Evolutionary conservation across 2,329 filamentous ascomycete species (phyloP), one percentile per base, ranked within the genome.

Genomic region (Raffaelea ambrosiae): DNA sequence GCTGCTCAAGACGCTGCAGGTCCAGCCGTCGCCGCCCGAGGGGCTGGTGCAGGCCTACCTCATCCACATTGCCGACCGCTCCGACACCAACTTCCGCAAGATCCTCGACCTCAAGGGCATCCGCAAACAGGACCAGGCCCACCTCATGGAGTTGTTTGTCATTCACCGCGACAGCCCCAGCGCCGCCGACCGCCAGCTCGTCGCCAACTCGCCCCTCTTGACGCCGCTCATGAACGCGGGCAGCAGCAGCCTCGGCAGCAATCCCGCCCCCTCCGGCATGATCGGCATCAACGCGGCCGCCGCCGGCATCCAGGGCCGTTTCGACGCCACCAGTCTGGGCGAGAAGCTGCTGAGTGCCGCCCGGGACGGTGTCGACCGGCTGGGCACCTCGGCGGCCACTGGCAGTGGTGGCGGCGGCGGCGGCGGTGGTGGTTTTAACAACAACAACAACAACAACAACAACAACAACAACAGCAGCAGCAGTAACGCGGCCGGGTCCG

Each of bases 31-130:
- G 4, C 93, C 93, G 0, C 86, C 91, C 0, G 93, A 98, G 70
- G 91, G 88, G 2, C 79, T 98, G 3, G 90, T 98, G 0, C 91
- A 97, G 68, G 93, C 93, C 31, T 98, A 98, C 63, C 81, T 98
- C 31, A 95, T 97, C 64, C 93, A 97, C 67, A 93, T 98, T 55
- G 89, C 81, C 55, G 93, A 98, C 71, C 83, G 86, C 48, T 95
- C 86, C 54, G 93, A 97, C 62, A 79, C 81, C 59, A 98, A 98
- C 67, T 98, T 98, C 77, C 83, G 83, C 61, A 97, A 96, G 68
- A 86, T 98, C 51, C 80, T 98, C 41, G 93, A 98, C 44, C 76
- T 98, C 53, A 98, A 98, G 66, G 93, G 93, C 42, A 84, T 98
- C 51, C 79, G 84, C 53, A 91, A 89, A 61, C 73, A 79, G 51